phyloP scores from a whole-genome alignment of 1,139 yeast genomes.

The Geotrichum histeridarum region DNA sequence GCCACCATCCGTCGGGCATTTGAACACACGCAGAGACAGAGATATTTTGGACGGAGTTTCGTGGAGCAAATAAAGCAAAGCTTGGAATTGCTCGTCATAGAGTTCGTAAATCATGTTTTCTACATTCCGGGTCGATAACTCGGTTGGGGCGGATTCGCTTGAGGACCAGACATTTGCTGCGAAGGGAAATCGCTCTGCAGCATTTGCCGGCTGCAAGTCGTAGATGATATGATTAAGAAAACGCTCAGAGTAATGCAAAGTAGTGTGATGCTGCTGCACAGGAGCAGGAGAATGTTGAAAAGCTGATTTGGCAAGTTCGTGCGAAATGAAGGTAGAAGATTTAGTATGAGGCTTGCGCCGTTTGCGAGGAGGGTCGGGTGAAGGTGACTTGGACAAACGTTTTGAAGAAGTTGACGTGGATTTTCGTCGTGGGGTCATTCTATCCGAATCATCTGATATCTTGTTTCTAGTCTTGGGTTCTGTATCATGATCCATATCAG shows the following conservation, averaged over 20 bases:
- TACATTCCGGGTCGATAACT: not conserved
- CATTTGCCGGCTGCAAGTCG: constrained; percentile 9
- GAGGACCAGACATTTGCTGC: not conserved
- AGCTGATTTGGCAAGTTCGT: not conserved
- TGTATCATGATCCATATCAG: not conserved
- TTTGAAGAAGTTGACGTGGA: not conserved
- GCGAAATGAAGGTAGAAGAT: not conserved
- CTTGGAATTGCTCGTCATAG: not conserved
- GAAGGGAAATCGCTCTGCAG: not conserved
- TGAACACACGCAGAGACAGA: constrained; percentile 5
- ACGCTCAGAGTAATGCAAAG: not conserved
- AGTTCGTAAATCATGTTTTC: not conserved
- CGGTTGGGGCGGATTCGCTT: not conserved
- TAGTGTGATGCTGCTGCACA: too few relatives aligned
- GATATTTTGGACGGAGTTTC: not conserved
- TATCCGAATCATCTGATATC: not conserved
- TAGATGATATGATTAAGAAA: constrained; percentile 5
- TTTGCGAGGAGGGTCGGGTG: not conserved
- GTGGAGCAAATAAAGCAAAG: not conserved
- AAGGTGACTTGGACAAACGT: not conserved
- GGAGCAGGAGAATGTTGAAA: not conserved
- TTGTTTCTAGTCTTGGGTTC: not conserved
- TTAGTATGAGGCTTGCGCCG: not conserved
- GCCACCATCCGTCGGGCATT: not conserved
- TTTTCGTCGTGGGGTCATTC: not conserved